phyloP scores from a whole-genome alignment of 73 alveolate species.

The Paramecium sonneborni region DNA sequence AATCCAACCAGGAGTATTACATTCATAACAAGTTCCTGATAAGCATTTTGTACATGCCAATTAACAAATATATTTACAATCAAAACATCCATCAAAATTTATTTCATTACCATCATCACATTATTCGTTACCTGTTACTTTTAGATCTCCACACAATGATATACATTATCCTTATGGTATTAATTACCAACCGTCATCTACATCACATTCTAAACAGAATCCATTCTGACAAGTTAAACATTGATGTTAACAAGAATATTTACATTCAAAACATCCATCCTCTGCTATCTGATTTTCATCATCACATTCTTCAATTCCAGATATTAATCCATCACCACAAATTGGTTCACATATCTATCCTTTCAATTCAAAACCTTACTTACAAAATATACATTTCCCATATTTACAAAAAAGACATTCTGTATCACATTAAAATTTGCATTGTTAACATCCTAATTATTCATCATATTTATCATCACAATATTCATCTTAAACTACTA shows the following conservation, averaged over 20 bases:
- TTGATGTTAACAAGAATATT: not conserved
- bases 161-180: not conserved
- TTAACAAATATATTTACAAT: not conserved
- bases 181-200: not conserved
- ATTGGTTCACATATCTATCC: not conserved
- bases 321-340: not conserved
- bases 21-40: constrained; percentile 17
- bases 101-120: constrained; percentile 29
- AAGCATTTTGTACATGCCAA: not conserved
- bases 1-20: constrained; percentile 10
- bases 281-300: not conserved
- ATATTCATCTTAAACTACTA: not conserved
- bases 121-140: not conserved
- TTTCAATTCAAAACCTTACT: not conserved
- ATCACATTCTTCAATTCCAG: not conserved
- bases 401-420: not conserved
- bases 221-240: not conserved
- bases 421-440: not conserved
- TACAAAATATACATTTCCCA: not conserved
- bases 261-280: constrained; percentile 13
- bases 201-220: not conserved
- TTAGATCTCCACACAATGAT: not conserved
- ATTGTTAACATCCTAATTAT: not conserved
- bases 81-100: not conserved
- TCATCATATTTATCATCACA: not conserved